Conservation (phyloP, 768 basidiomycete genomes). For the Sarcodon sp. region DNA sequence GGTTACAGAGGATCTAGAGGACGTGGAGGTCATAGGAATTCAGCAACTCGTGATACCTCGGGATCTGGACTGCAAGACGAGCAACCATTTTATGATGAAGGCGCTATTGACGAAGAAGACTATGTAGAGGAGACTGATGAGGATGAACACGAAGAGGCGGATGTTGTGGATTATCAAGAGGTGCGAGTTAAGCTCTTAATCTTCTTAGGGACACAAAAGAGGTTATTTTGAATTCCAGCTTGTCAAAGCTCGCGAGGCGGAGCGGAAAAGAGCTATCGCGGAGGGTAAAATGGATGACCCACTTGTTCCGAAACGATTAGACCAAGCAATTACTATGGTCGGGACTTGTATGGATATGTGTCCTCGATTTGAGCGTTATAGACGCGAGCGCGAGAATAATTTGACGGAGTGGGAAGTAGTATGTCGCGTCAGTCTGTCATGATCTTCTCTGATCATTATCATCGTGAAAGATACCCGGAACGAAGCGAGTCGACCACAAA, state of each 20-base stretch:
- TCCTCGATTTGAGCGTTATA: constrained; percentile 84
- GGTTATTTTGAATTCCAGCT: constrained; percentile 21
- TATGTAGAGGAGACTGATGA: constrained; percentile 18
- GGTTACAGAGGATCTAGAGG: constrained; percentile 38
- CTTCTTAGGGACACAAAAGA: constrained; percentile 2
- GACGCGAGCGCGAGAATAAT: constrained; percentile 82
- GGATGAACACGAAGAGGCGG: constrained; percentile 16
- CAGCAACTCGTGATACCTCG: constrained; percentile 11
- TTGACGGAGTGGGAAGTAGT: constrained; percentile 81
- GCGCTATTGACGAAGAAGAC: constrained; percentile 14
- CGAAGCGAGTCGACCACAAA: constrained; percentile 74
- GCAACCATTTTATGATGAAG: constrained; percentile 7
- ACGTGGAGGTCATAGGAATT: constrained; percentile 27
- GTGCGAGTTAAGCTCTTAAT: constrained; percentile 58
- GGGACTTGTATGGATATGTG: constrained; percentile 94
- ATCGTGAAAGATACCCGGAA: constrained; percentile 54
- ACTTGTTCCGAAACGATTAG: constrained; percentile 60
- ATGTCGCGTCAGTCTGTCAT: constrained; percentile 17
- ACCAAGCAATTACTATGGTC: constrained; percentile 85
- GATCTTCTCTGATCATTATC: constrained; percentile 16
- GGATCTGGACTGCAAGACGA: constrained; percentile 12
- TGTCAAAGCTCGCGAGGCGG: constrained; percentile 59
- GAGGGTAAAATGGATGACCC: constrained; percentile 88
- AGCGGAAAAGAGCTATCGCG: constrained; percentile 61
- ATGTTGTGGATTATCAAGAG: constrained; percentile 22